A percentile compares a stretch with the other conserved stretches of the same genome.
phyloP scores from a whole-genome alignment of 31 red algal genomes.

The Porphyra umbilicalis region DNA sequence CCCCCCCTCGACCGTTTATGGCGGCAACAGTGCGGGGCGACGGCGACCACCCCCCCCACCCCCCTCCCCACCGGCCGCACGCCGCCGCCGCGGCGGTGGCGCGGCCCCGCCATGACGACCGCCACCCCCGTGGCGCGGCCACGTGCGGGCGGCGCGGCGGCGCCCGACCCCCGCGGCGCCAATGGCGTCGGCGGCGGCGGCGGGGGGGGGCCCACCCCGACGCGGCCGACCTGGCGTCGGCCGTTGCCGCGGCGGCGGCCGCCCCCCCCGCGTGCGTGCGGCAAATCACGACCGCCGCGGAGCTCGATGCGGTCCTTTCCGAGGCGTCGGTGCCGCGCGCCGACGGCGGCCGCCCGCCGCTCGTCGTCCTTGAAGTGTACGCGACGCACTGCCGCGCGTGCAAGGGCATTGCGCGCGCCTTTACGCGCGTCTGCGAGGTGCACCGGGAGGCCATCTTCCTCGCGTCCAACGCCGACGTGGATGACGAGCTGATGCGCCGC shows the following conservation, averaged over 20 bases:
- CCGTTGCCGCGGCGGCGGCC: not conserved
- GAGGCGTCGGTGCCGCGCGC: not conserved
- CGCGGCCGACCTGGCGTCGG: not conserved
- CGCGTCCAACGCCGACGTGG: not conserved
- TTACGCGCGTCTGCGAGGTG: not conserved
- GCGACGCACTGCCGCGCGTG: constrained; percentile 10
- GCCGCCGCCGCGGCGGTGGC: not conserved
- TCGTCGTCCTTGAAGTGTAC: constrained; percentile 11
- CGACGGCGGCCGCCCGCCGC: not conserved
- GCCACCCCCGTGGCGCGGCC: not conserved
- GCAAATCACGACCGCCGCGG: not conserved
- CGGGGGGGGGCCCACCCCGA: not conserved
- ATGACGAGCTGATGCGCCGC: constrained; percentile 6
- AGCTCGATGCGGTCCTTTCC: not conserved
- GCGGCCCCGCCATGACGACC: not conserved
- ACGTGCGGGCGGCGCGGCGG: not conserved
- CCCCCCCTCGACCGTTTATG: not conserved
- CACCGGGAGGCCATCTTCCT: not conserved
- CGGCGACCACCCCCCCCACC: not conserved
- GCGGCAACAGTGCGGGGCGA: not conserved
- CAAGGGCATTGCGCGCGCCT: constrained; percentile 10
- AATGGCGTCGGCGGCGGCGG: not conserved
- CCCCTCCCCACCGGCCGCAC: not conserved
- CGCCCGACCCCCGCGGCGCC: not conserved
- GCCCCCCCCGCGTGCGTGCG: not conserved